Conservation (phyloP, 106 monocot genomes). For the Amphibolis antarctica region DNA sequence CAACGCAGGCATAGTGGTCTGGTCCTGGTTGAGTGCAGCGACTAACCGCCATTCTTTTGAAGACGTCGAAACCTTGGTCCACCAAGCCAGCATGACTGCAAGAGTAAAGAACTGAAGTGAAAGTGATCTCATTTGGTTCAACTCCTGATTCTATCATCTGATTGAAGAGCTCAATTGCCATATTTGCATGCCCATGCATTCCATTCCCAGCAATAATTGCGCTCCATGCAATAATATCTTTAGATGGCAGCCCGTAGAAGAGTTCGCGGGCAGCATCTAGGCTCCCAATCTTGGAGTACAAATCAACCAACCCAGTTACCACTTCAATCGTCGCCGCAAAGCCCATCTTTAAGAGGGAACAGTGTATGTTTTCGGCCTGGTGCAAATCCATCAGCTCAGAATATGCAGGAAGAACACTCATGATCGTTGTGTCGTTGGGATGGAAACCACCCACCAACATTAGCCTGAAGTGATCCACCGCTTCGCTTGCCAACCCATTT, state of each 20-base stretch:
- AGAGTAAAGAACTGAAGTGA: slow-evolving; percentile 44
- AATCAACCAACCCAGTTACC: slow-evolving; percentile 49
- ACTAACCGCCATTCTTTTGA: slow-evolving; percentile 11
- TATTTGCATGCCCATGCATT: slow-evolving; percentile 33
- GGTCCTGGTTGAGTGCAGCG: slow-evolving; percentile 17
- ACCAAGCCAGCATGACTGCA: slow-evolving; percentile 67
- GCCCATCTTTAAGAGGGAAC: slow-evolving; percentile 33
- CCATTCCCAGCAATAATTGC: slow-evolving; percentile 55
- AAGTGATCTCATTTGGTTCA: slow-evolving; percentile 58
- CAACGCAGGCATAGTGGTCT: slow-evolving; percentile 41
- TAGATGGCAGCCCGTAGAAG: slow-evolving; percentile 31
- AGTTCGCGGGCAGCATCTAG: slow-evolving; percentile 33
- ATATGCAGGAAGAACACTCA: slow-evolving; percentile 59
- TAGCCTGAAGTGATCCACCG: slow-evolving; percentile 32
- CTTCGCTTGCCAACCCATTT: slow-evolving; percentile 13
- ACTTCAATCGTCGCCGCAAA: slow-evolving; percentile 24
- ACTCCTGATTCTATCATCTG: slow-evolving; percentile 45
- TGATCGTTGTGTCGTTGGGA: slow-evolving; percentile 45
- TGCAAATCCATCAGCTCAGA: slow-evolving; percentile 30
- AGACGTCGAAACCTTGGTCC: slow-evolving; percentile 31
- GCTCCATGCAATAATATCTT: slow-evolving; percentile 58
- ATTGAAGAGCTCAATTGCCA: slow-evolving; percentile 39
- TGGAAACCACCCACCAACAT: slow-evolving; percentile 37
- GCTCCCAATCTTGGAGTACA: slow-evolving; percentile 54
- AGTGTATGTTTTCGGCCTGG: slow-evolving; percentile 39